Evolutionary conservation across 148 eudicot species (phyloP), one percentile per base, ranked within the genome.

Genomic region (Persicaria maculosa): DNA sequence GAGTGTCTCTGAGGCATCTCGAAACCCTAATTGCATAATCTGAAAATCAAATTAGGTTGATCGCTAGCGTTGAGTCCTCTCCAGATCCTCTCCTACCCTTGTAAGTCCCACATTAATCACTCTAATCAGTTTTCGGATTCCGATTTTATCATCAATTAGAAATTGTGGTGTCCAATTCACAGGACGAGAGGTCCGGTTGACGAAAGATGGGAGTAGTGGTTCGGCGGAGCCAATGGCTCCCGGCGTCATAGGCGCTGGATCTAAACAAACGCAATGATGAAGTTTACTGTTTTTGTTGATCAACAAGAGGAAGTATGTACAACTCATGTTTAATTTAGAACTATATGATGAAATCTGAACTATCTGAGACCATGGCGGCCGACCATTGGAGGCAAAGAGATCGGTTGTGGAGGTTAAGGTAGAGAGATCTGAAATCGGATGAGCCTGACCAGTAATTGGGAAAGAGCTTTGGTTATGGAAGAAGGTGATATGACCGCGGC

Each of bases 161-260:
- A 9, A 12, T 20, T 72, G 0, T 9, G 52, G 10, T 44, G 20
- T 36, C 9, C 0, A 44, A 47, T 61, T 16, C 6, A 71, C 76
- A 83, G 86, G 77, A 80, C 81, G 25, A 83, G 44, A 68, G 86
- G 86, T n/a, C 83, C 86, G 9, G 76, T 76, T 7, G 86, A 83
- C 70, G 77, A 57, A 65, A 78, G 75, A 20, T 83, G 86, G 86
- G 86, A 83, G 40, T 76, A 83, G 55, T 83, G 86, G 86, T 83
- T 83, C 72, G 83, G 86, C n/a, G 86, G 81, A 64, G 79, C 76
- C 20, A 70, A 74, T 45, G 79, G 77, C 55, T 83, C 86, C 47
- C 74, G 81, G 57, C 81, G 78, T 80, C 72, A 80, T 75, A 61
- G 86, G 62, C 80, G 85, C 22, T 82, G 85, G 85, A 82, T 82